phyloP scores from a whole-genome alignment of 78 protist genomes.

The Chrysochromulina tobinii region DNA sequence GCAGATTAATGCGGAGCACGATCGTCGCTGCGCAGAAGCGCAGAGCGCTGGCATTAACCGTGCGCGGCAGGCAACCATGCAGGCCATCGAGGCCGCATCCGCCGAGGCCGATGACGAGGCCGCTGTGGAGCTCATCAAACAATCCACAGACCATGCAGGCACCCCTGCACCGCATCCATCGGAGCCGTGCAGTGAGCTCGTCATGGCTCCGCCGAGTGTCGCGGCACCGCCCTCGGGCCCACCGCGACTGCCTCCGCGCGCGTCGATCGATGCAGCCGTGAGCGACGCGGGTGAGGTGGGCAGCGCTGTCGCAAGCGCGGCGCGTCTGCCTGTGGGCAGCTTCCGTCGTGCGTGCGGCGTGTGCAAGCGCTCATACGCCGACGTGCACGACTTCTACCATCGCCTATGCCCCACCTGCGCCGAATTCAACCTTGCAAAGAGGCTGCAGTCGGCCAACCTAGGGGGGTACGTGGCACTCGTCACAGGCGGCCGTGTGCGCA shows the following conservation, averaged over 20 bases:
- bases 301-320: background rate
- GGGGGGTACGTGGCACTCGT: conserved; percentile 16
- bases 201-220: too few species aligned
- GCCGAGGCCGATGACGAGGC: too few species aligned
- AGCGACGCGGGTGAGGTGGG: background rate
- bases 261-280: background rate
- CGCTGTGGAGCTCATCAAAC: background rate
- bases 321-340: background rate
- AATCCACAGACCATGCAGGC: background rate
- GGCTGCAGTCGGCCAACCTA: background rate
- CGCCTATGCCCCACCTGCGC: conserved; percentile 18
- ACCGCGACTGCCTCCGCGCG: too few species aligned
- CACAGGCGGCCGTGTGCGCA: conserved; percentile 34
- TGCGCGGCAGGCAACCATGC: background rate
- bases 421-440: background rate
- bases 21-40: background rate
- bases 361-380: background rate
- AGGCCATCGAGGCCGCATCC: too few species aligned
- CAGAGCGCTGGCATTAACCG: background rate
- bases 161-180: too few species aligned
- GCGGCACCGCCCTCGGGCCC: too few species aligned
- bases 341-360: background rate
- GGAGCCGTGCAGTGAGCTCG: too few species aligned
- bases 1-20: background rate
- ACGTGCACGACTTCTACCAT: conserved; percentile 28